Evolutionary conservation across 106 monocot genomes (phyloP).

Genomic region (Chionographis japonica): DNA sequence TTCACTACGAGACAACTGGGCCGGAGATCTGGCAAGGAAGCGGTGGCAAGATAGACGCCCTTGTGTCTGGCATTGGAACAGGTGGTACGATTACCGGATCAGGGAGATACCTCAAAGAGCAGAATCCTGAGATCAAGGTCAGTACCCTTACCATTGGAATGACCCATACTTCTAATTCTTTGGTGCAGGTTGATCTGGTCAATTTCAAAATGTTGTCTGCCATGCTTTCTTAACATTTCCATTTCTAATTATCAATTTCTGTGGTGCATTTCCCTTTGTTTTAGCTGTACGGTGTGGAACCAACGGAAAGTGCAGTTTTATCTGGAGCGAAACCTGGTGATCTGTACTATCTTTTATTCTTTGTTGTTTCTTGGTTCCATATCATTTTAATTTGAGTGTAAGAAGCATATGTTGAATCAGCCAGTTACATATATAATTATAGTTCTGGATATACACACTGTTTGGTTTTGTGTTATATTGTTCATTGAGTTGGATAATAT

Average conservation of each 20-base stretch:
- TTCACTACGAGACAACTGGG: slow-evolving; percentile 60
- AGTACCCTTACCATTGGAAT: not conserved
- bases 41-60: slow-evolving; percentile 46
- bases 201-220: not conserved
- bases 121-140: slow-evolving; percentile 52
- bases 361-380: not conserved
- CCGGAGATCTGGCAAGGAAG: slow-evolving; percentile 61
- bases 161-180: not conserved
- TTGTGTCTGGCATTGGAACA: slow-evolving; percentile 37
- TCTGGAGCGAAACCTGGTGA: slow-evolving; percentile 60
- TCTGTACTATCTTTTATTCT: not conserved
- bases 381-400: not conserved
- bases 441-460: not conserved
- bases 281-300: slow-evolving; percentile 67
- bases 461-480: not conserved
- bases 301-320: slow-evolving; percentile 56
- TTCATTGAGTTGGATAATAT: not conserved
- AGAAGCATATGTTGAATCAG: not conserved
- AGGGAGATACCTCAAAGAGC: slow-evolving; percentile 53
- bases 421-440: not conserved
- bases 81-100: slow-evolving; percentile 53
- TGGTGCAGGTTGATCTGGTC: not conserved
- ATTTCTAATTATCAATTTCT: not conserved
- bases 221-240: not conserved
- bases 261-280: slow-evolving; percentile 1